Evolutionary conservation across 176 grass and related monocot species (phyloP).

Genomic region (Bolboschoenus planiculmis): DNA sequence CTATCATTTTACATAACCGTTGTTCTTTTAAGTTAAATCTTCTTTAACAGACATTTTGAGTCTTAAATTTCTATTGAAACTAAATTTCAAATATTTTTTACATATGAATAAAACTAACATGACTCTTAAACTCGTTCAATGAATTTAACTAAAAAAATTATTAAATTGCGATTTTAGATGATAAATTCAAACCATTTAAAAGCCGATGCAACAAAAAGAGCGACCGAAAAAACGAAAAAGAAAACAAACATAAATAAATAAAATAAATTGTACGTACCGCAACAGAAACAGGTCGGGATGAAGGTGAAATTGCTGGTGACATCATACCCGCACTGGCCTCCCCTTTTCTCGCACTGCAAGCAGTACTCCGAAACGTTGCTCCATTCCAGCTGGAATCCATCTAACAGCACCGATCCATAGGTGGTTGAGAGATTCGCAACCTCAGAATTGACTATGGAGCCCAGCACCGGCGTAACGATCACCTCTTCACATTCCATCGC

Average conservation of each 20-base stretch:
- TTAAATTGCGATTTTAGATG: no score
- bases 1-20: no score
- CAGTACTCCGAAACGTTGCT: background rate
- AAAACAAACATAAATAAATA: background rate
- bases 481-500: background rate
- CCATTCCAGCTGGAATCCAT: conserved; percentile 13
- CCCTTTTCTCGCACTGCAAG: background rate
- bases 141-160: no score
- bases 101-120: no score
- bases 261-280: conserved; percentile 5
- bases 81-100: no score
- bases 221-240: no score
- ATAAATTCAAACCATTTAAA: no score
- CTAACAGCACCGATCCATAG: background rate
- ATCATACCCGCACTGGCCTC: conserved; percentile 13
- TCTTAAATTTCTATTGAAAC: no score
- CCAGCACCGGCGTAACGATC: background rate
- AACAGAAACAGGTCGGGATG: background rate
- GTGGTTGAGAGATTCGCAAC: background rate
- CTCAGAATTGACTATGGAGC: background rate
- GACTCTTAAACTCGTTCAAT: no score
- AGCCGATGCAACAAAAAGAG: no score
- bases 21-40: no score
- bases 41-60: no score
- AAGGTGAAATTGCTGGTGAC: background rate